Base-by-base conservation (phyloP, 371 early-diverging fungal species). In the Saksenaea vasiformis region DNA sequence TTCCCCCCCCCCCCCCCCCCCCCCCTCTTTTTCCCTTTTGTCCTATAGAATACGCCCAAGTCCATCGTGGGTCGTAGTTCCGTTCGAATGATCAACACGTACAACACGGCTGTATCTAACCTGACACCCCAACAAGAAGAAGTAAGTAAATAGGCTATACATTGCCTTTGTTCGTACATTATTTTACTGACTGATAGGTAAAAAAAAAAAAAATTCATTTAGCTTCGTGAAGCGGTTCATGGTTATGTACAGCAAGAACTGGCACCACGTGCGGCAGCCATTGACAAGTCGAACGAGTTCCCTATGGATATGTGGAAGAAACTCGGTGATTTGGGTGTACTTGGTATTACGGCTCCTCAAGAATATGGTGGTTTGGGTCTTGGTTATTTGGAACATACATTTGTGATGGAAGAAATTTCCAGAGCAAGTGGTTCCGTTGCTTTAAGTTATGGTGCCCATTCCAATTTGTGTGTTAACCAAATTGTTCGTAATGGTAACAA, bases 231-330 rank as follows among this genome's bases (percentile, higher is more conserved):
- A 60, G 86, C 92, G 5, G 94, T 95, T 1, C 80, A 86, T 47
- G 79, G 79, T 8, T 98, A 94, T 83, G 91, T 88, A 19, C 85
- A 93, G 56, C 85, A 81, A 37, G 97, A 98, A 72, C 78, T 98
- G 28, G 88, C 92, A 0, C 95, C 94, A 2, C 82, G 94, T 10
- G 97, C 98, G 1, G 76, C 74, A 7, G 79, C 83, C 35, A 94
- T 98, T 59, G 98, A 98, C 83, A 86, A 88, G 69, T 72, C 71
- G 28, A 96, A 97, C 72, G 78, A 80, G 13, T 98, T 98, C 69
- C 97, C 97, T 3, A 88, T 86, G 91, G 95, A 95, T 71, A 93
- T 97, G 95, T 97, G 97, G 98, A 85, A 86, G 67, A 95, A 96
- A 78, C 87, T 98, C 62, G 98, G 98, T 58, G 87, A 91, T 41